phyloP scores from a whole-genome alignment of 2,329 filamentous ascomycete genomes.

The Coniella vitis region DNA sequence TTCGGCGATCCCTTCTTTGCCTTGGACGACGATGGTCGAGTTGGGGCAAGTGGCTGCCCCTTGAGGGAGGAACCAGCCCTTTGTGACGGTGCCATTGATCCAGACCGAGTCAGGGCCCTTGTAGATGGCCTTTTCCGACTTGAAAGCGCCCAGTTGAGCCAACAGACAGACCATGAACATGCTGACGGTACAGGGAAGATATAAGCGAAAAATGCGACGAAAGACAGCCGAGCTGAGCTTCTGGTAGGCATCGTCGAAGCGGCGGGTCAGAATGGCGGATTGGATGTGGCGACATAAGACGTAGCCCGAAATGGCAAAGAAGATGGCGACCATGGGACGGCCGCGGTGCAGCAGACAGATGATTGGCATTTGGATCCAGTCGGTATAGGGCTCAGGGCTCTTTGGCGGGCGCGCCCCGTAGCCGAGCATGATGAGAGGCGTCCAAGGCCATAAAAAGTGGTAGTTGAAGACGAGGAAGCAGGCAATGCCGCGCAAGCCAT shows the following conservation, averaged over 20 bases:
- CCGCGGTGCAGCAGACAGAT: slow-evolving; percentile 33
- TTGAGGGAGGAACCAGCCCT: slow-evolving; percentile 8
- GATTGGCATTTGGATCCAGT: slow-evolving; percentile 30
- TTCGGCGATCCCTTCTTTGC: slow-evolving; percentile 23
- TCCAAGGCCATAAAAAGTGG: slow-evolving; percentile 36
- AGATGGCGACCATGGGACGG: slow-evolving; percentile 35
- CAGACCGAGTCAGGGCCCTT: slow-evolving; percentile 31
- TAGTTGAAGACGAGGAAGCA: slow-evolving; percentile 37
- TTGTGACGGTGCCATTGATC: slow-evolving; percentile 32
- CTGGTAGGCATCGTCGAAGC: slow-evolving; percentile 29
- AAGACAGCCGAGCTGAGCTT: slow-evolving; percentile 32
- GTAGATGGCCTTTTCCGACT: slow-evolving; percentile 28
- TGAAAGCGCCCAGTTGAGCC: slow-evolving; percentile 31
- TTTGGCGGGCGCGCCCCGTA: slow-evolving; percentile 31
- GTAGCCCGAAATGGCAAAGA: slow-evolving; percentile 38
- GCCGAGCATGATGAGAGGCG: slow-evolving; percentile 32
- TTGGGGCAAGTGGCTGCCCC: slow-evolving; percentile 17
- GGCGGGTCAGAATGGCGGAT: slow-evolving; percentile 29
- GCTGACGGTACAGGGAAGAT: slow-evolving; percentile 33
- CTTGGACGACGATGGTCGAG: slow-evolving; percentile 21
- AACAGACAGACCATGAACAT: slow-evolving; percentile 33
- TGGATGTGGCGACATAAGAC: slow-evolving; percentile 33
- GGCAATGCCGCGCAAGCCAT: slow-evolving; percentile 35
- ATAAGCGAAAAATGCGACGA: slow-evolving; percentile 32
- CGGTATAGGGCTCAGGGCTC: slow-evolving; percentile 28